A percentile compares a stretch with the other conserved stretches of the same genome.
These are phyloP conservation scores for Eurotiales sp. DNA, from an alignment of 2,329 filamentous ascomycete genomes.

Conservation along the genomic window DNA sequence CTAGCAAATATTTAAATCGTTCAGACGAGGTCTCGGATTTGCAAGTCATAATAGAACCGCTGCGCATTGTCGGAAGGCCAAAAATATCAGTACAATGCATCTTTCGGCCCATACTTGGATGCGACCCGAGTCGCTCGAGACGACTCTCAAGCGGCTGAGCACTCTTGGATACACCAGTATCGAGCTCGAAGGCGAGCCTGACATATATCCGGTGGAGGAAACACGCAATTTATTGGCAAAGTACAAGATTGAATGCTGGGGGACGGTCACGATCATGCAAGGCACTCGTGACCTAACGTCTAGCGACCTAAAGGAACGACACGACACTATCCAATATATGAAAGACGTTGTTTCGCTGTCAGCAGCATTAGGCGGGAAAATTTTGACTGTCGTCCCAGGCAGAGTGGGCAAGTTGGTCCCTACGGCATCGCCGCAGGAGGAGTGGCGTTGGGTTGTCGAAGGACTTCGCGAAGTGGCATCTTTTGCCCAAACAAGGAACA, in stretches of 20 bases:
- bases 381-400: conserved; percentile 8
- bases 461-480: conserved; percentile 7
- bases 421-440: neutral
- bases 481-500: conserved; percentile 2
- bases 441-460: conserved; percentile 9
- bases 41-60: neutral
- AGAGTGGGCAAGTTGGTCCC: conserved; percentile 7
- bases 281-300: conserved; percentile 9
- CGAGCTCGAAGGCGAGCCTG: conserved; percentile 13
- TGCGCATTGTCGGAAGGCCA: neutral
- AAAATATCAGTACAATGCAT: conserved; percentile 4
- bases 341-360: conserved; percentile 9
- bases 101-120: conserved; percentile 12
- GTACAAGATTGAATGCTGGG: conserved; percentile 15
- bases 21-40: neutral
- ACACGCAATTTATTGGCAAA: conserved; percentile 2
- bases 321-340: conserved; percentile 9
- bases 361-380: conserved; percentile 5
- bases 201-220: neutral
- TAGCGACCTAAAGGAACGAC: neutral
- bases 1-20: no score
- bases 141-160: conserved; percentile 6
- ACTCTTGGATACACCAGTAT: conserved; percentile 11
- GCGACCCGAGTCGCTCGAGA: conserved; percentile 11
- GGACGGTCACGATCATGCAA: conserved; percentile 13